Evolutionary conservation across 345 rosid species (phyloP).

Genomic region (Rhodomyrtus tomentosa): DNA sequence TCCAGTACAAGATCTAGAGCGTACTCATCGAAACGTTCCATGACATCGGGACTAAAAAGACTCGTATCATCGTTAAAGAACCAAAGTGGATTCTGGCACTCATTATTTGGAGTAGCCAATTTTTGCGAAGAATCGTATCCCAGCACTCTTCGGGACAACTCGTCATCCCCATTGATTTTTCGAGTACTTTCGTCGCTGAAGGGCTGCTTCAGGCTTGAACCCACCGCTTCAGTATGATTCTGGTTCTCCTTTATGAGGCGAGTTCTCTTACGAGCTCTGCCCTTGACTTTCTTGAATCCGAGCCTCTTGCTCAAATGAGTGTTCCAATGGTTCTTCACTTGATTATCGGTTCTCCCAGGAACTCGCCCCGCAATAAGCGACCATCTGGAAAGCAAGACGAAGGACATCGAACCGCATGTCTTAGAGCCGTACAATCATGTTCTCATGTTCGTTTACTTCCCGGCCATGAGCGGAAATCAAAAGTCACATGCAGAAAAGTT

Average conservation of each 20-base stretch:
- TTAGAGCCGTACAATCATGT: not conserved
- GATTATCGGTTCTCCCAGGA: conserved; percentile 31
- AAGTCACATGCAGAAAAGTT: not conserved
- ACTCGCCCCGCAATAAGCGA: conserved; percentile 26
- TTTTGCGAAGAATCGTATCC: not conserved
- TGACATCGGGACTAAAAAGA: not conserved
- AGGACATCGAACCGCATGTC: not conserved
- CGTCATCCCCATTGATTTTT: not conserved
- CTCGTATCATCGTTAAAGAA: not conserved
- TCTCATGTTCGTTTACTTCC: not conserved
- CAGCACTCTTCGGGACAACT: not conserved
- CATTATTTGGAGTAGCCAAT: not conserved
- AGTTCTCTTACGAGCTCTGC: not conserved
- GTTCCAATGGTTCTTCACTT: conserved; percentile 36
- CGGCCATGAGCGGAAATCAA: not conserved
- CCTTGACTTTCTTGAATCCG: not conserved
- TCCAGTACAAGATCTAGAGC: not conserved
- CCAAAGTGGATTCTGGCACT: not conserved
- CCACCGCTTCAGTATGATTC: not conserved
- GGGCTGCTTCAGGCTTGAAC: not conserved
- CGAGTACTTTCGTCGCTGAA: fast-evolving
- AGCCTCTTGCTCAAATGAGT: conserved; percentile 4
- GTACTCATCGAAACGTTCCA: not conserved
- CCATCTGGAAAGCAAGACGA: conserved; percentile 11
- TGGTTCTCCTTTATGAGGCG: not conserved